Conservation (phyloP, 176 grass and related monocot species). For the Eragrostis curvula region DNA sequence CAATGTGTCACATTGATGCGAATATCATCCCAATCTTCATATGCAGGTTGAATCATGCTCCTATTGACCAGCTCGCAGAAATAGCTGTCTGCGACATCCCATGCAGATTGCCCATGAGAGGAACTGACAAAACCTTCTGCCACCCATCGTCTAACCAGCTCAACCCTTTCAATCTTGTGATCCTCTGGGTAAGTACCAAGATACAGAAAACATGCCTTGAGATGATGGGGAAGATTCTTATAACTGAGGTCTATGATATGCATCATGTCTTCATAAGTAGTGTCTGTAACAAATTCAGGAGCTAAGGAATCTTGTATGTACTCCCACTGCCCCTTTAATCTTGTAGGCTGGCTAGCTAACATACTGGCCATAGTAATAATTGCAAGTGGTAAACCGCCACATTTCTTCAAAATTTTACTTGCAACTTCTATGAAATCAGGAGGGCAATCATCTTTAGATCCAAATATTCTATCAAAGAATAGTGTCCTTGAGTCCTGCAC, state of each 20-base stretch:
- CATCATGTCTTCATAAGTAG: slow-evolving; percentile 24
- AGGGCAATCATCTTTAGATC: too few species aligned
- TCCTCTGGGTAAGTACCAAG: slow-evolving; percentile 36
- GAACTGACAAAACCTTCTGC: slow-evolving; percentile 47
- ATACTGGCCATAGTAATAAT: too few species aligned
- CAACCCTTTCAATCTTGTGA: not conserved
- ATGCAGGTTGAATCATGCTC: slow-evolving; percentile 34
- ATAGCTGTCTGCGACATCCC: slow-evolving; percentile 27
- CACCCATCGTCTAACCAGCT: slow-evolving; percentile 38
- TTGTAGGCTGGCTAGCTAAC: too few species aligned
- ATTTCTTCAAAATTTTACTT: too few species aligned
- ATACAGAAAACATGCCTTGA: slow-evolving; percentile 51
- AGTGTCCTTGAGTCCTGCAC: too few species aligned
- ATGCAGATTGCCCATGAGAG: not conserved
- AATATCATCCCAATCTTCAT: not conserved
- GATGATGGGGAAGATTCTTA: slow-evolving; percentile 31
- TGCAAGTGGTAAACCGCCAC: too few species aligned
- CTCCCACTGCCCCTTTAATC: not conserved
- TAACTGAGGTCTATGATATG: slow-evolving; percentile 32
- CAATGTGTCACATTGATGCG: not conserved
- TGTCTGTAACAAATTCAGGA: not conserved
- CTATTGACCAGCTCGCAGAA: slow-evolving; percentile 35
- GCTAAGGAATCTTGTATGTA: not conserved
- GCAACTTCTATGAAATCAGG: too few species aligned
- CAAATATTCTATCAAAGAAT: too few species aligned